Evolutionary conservation across 2,329 filamentous ascomycete genomes (phyloP).

Genomic region (Helotiales sp.): DNA sequence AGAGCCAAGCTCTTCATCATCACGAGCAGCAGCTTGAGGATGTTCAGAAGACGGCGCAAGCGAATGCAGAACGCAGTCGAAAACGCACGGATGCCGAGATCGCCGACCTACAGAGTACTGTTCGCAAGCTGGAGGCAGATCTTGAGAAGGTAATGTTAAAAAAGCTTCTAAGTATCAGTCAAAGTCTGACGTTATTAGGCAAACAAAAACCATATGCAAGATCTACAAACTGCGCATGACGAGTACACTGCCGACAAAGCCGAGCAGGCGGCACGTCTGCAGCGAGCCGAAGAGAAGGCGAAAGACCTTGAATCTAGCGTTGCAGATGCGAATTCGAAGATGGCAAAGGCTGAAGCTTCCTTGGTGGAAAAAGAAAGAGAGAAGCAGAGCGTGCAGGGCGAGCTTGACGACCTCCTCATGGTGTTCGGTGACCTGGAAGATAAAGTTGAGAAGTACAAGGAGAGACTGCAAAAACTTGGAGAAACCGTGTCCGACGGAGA

Average conservation of each 20-base stretch:
- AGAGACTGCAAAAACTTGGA: slow-evolving; percentile 55
- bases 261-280: slow-evolving; percentile 26
- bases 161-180: too few relatives aligned
- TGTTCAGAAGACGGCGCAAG: slow-evolving; percentile 47
- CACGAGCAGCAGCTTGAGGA: slow-evolving; percentile 47
- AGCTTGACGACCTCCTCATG: slow-evolving; percentile 79
- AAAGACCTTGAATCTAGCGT: slow-evolving; percentile 35
- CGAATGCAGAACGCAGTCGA: slow-evolving; percentile 49
- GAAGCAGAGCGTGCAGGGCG: slow-evolving; percentile 63
- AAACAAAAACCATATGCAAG: slow-evolving; percentile 59
- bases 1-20: slow-evolving; percentile 31
- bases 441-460: slow-evolving; percentile 72
- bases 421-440: slow-evolving; percentile 80
- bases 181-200: slow-evolving; percentile 42
- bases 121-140: slow-evolving; percentile 62
- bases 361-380: slow-evolving; percentile 57
- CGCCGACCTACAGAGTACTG: slow-evolving; percentile 60
- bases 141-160: slow-evolving; percentile 53
- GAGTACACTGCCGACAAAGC: slow-evolving; percentile 45
- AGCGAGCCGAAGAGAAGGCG: slow-evolving; percentile 45
- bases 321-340: slow-evolving; percentile 38
- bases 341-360: slow-evolving; percentile 25
- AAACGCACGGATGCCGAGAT: slow-evolving; percentile 59
- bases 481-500: slow-evolving; percentile 76
- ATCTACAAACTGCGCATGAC: slow-evolving; percentile 56